These are phyloP conservation scores for Citrus hindsii DNA, from an alignment of 345 rosid genomes.

Conservation along the genomic window DNA sequence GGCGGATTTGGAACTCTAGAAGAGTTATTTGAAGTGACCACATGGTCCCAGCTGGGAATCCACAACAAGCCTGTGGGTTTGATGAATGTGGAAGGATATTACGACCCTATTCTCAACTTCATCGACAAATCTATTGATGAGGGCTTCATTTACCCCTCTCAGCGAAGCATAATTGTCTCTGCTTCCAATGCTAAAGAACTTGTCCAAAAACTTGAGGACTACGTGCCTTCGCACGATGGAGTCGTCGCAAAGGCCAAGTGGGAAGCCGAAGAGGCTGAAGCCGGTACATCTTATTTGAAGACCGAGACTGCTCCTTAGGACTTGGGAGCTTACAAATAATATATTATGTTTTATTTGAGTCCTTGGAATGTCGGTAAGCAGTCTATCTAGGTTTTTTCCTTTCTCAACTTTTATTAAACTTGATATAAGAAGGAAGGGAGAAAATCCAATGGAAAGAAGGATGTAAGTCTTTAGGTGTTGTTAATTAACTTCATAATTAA, in stretches of 20 bases:
- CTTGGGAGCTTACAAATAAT: not conserved
- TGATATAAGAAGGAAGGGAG: not conserved
- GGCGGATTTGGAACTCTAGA: slow-evolving; percentile 63
- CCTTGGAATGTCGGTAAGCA: not conserved
- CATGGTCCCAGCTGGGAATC: slow-evolving; percentile 58
- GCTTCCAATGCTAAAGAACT: slow-evolving; percentile 54
- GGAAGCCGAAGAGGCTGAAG: slow-evolving; percentile 54
- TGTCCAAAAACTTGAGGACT: slow-evolving; percentile 61
- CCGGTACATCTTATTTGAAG: slow-evolving; percentile 34
- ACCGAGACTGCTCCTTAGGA: slow-evolving; percentile 46
- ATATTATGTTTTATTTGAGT: not conserved
- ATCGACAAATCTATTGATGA: slow-evolving; percentile 55
- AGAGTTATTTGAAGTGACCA: slow-evolving; percentile 46
- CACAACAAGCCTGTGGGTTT: slow-evolving; percentile 58
- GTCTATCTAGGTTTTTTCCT: not conserved
- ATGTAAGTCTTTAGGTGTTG: not conserved
- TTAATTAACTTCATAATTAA: not conserved
- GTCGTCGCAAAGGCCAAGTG: slow-evolving; percentile 42
- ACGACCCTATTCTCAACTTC: slow-evolving; percentile 34
- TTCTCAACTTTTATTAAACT: not conserved
- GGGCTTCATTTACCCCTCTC: slow-evolving; percentile 48
- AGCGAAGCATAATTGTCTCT: slow-evolving; percentile 55
- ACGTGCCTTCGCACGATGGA: slow-evolving; percentile 54
- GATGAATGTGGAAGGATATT: slow-evolving; percentile 54
- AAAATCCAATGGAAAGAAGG: not conserved